Evolutionary conservation across 176 grass and related monocot species (phyloP), one percentile per base, ranked within the genome.

Genomic region (Puya raimondii): DNA sequence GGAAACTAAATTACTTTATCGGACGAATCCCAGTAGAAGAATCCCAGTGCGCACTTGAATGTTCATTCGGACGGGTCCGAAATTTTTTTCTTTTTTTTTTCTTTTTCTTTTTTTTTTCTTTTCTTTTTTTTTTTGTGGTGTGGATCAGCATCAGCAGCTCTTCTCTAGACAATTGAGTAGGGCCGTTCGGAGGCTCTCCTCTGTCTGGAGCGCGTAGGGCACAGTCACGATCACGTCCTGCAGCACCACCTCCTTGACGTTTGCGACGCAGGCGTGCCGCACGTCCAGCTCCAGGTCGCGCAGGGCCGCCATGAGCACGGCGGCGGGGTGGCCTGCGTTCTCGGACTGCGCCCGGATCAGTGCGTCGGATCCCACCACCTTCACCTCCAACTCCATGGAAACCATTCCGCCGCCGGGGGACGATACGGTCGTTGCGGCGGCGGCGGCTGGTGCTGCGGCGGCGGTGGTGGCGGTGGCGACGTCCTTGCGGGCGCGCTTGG

Each of bases 351-450:
- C 72, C 7, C 72, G 17, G 10, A 74, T 16, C 20, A 65, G 4
- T 2, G 61, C 72, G 6, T 65, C 61, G 11, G 21, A 2, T 8
- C 48, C 59, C 13, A 74, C 11, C 6, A 11, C 11, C 61, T 25
- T 50, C 58, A 74, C 72, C 20, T 74, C 72, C 47, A 65, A 0
- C 18, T 69, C 66, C 53, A 57, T 7, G 47, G 47, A n/a, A 50
- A 21, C 48, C 14, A 21, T 13, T 4, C 22, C 12, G 12, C 20
- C 12, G 12, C 11, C 33, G 50, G 23, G 15, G 64, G 9, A 76
- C 49, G 4, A 68, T 14, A 53, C 51, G 63, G 77, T 54, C 75
- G 75, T 72, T 16, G 75, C 53, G 4, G 77, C 8, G 10, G 23
- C 64, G 11, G 64, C 61, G 2, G 15, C 69, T 10, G 64, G 23